Base-by-base conservation (phyloP, 2,329 filamentous ascomycete genomes). In the Aspergillus pseudonomiae region DNA sequence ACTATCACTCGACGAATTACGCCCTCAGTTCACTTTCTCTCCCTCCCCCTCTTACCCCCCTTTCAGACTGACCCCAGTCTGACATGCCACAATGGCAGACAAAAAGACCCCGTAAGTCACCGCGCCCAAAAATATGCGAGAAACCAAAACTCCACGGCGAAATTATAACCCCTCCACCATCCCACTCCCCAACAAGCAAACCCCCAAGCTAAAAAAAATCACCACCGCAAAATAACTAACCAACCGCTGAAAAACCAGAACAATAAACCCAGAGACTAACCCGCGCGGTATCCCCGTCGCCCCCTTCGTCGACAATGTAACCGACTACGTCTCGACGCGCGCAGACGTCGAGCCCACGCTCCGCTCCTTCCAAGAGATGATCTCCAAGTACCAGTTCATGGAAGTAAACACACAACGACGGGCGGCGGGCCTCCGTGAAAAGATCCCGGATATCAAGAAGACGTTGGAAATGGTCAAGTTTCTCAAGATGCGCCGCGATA, bases 341-440 rank as follows among this genome's bases (percentile, higher is more conserved):
- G 75, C 76, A 6, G 81, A 83, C 56, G 80, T 82, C 66, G 80
- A 83, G 67, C 69, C 77, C 26, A 83, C 80, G 1, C 76, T 83
- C 6, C 75, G 76, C 63, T 77, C 75, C 21, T 82, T 83, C 73
- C 80, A 82, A 69, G 81, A 83, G 68, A 79, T 80, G 74, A 75
- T 77, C 76, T 96, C 93, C 71, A 99, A 99, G 85, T 99, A 99
- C 83, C 95, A 98, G 79, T 99, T 98, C 82, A 99, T 99, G 95
- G 93, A 98, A 81, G 84, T 91, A 76, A 98, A 97, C 79, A 91
- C 95, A 63, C 91, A 96, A 78, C 87, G 93, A 67, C 88, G 95
- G 55, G 90, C 91, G 59, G 84, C 86, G 4, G 93, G 94, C 2
- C 82, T 99, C 61, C 91, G 90, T 74, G 94, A 97, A 75, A 99